Evolutionary conservation across 768 basidiomycete genomes (phyloP), one percentile per base, ranked within the genome.

Genomic region (Boletales sp.): DNA sequence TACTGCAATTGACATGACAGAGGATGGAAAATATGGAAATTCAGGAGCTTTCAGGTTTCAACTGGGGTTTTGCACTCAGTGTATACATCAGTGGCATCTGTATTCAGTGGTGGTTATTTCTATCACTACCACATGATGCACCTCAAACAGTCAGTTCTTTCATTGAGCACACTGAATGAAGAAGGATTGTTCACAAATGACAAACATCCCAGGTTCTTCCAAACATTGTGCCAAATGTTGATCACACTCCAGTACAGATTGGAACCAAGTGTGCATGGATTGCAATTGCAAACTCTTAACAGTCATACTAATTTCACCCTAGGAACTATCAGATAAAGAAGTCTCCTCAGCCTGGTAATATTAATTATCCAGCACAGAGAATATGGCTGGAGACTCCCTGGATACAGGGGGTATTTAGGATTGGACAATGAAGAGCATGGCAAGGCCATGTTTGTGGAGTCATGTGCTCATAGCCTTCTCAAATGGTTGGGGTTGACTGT

Each of bases 51-150:
- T 24, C 34, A 50, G 47, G 53, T 44, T 54, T 13, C 48, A 56
- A 37, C 42, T 21, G 0, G n/a, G n/a, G n/a, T n/a, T n/a, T n/a
- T n/a, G n/a, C n/a, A n/a, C n/a, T n/a, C n/a, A n/a, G 39, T 54
- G 14, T 50, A 45, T 4, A 51, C 48, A 1, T 43, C 36, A 0
- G 21, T 48, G 4, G 29, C 34, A 1, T 29, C 44, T 0, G 27
- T 50, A 1, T 49, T 54, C 36, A 49, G 2, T 1, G 32, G 52
- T 0, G 44, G 40, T 0, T 50, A 47, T 2, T 56, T 56, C 8
- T 56, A 46, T 19, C 39, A 36, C 10, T 50, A 49, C 3, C 12
- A 53, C 0, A 53, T 15, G 0, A 54, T 56, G 40, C 55, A 56
- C 12, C 27, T 48, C 0, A 53, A 39, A 0, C 12, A 21, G 0